Conservation (phyloP, 768 basidiomycete genomes). For the Boletus rubroflammeus region DNA sequence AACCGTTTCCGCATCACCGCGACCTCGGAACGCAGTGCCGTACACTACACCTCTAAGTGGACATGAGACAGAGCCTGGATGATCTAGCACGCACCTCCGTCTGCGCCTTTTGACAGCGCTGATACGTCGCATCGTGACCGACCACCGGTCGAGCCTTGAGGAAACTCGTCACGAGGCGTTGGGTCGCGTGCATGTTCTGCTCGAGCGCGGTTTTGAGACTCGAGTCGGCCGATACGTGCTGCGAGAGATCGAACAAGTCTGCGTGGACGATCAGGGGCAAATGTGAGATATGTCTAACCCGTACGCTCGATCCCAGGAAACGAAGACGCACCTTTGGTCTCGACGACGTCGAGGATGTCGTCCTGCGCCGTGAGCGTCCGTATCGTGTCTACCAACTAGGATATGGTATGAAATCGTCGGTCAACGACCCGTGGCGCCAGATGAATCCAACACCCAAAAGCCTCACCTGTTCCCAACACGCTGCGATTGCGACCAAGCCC, state of each 20-base stretch:
- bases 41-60: conserved; percentile 41
- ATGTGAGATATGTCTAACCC: not conserved
- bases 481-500: conserved; percentile 67
- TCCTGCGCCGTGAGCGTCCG: conserved; percentile 54
- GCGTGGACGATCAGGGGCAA: not conserved
- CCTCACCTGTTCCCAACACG: conserved; percentile 76
- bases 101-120: conserved; percentile 49
- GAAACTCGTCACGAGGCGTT: conserved; percentile 56
- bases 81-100: conserved; percentile 50
- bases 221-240: conserved; percentile 30
- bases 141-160: conserved; percentile 36
- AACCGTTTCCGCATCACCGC: conserved; percentile 47
- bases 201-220: conserved; percentile 43
- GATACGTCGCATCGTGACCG: conserved; percentile 39
- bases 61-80: not conserved
- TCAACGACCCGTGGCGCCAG: not conserved
- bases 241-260: conserved; percentile 34
- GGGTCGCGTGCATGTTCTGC: conserved; percentile 55
- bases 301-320: not conserved
- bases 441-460: not conserved
- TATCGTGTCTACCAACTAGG: conserved; percentile 64
- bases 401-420: not conserved
- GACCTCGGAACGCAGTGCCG: conserved; percentile 56
- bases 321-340: conserved; percentile 37
- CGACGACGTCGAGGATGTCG: conserved; percentile 41